Evolutionary conservation across 1,139 yeast species (phyloP).

Genomic region (Candida labiduridarum): DNA sequence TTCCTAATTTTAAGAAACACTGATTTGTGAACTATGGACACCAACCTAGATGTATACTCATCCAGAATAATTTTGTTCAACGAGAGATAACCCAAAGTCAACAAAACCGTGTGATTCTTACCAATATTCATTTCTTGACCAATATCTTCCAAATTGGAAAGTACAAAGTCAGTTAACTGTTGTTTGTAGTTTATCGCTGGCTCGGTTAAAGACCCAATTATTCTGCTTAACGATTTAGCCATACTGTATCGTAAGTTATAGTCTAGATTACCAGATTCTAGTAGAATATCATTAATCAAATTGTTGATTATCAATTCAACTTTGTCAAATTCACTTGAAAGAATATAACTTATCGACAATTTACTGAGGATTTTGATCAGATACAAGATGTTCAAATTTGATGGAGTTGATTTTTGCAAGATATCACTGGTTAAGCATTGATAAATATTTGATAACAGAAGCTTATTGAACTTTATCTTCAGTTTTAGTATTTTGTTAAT

Average conservation of each 20-base stretch:
- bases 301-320: slow-evolving; percentile 31
- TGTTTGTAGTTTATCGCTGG: slow-evolving; percentile 38
- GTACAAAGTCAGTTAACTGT: slow-evolving; percentile 31
- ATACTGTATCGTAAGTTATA: slow-evolving; percentile 36
- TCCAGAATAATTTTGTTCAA: slow-evolving; percentile 33
- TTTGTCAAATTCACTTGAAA: slow-evolving; percentile 17
- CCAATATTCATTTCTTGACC: slow-evolving; percentile 21
- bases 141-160: slow-evolving; percentile 24
- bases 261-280: slow-evolving; percentile 28
- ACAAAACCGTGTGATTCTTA: slow-evolving; percentile 37
- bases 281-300: slow-evolving; percentile 32
- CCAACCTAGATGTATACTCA: slow-evolving; percentile 23
- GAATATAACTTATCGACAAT: slow-evolving; percentile 24
- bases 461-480: slow-evolving; percentile 11
- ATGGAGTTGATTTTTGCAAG: slow-evolving; percentile 13
- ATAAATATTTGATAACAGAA: slow-evolving; percentile 19
- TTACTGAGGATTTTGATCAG: slow-evolving; percentile 39
- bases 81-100: slow-evolving; percentile 38
- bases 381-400: slow-evolving; percentile 30
- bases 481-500: slow-evolving; percentile 40
- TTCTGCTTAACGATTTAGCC: slow-evolving; percentile 37
- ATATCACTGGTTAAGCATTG: slow-evolving; percentile 17
- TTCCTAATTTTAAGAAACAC: slow-evolving; percentile 54
- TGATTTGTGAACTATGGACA: slow-evolving; percentile 45
- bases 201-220: slow-evolving; percentile 22